These are phyloP conservation scores for Margaritispora aquatica DNA, from an alignment of 495 filamentous ascomycete species.

Conservation along the genomic window DNA sequence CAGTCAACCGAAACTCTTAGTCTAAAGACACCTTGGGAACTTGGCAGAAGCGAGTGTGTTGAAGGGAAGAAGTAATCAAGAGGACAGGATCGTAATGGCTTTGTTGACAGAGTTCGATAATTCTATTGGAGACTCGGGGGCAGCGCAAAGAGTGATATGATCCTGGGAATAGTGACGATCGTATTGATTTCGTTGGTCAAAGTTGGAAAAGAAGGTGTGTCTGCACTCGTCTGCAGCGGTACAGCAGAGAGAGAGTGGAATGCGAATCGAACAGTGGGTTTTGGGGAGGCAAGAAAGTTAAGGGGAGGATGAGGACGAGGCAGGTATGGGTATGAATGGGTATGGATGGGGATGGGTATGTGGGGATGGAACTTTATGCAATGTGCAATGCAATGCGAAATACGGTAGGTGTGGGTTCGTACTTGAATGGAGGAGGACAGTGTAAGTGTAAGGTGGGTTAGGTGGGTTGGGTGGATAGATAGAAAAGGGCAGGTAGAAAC, in stretches of 20 bases:
- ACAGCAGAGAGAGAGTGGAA: neutral
- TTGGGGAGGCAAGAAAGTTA: neutral
- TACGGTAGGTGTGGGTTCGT: neutral
- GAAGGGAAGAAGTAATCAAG: neutral
- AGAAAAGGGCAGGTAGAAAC: neutral
- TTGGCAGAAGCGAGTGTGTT: constrained; percentile 19
- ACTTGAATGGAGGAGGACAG: neutral
- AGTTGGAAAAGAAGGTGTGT: neutral
- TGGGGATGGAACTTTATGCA: neutral
- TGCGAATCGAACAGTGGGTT: too few species aligned
- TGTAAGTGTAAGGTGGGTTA: too few species aligned
- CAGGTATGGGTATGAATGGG: too few species aligned
- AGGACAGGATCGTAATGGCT: neutral
- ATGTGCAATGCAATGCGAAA: neutral
- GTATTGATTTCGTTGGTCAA: neutral
- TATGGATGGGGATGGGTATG: too few species aligned
- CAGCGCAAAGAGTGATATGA: constrained; percentile 10
- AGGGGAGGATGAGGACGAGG: neutral
- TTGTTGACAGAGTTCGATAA: neutral
- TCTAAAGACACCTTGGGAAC: constrained; percentile 3
- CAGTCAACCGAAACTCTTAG: constrained; percentile 5
- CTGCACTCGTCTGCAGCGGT: neutral
- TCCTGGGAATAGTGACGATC: constrained; percentile 8
- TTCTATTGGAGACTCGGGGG: neutral
- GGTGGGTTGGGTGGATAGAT: too few species aligned